Conservation (phyloP, 2,329 filamentous ascomycete genomes). For the Cladosporium sp. region DNA sequence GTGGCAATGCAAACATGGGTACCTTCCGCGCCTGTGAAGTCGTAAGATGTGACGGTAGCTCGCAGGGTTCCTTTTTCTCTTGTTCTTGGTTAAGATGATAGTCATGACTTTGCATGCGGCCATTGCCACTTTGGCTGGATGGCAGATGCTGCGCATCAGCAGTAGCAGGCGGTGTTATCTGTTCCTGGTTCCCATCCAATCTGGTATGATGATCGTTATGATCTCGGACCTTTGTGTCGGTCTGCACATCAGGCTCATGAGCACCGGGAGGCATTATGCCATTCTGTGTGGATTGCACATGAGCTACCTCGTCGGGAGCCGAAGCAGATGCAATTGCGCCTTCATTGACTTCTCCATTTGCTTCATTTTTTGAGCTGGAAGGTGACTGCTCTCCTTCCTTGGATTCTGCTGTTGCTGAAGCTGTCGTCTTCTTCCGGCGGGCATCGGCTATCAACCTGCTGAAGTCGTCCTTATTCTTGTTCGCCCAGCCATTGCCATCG, state of each 20-base stretch:
- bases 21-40: slow-evolving; percentile 30
- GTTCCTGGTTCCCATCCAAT: not conserved
- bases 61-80: slow-evolving; percentile 15
- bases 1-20: slow-evolving; percentile 42
- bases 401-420: slow-evolving; percentile 9
- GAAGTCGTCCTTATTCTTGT: slow-evolving; percentile 70
- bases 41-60: slow-evolving; percentile 23
- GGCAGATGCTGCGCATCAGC: slow-evolving; percentile 18
- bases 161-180: not conserved
- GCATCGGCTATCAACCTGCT: slow-evolving; percentile 75
- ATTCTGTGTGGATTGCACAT: not conserved
- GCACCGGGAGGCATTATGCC: not conserved
- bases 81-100: not conserved
- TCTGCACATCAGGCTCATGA: too few species aligned
- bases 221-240: not conserved
- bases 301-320: not conserved
- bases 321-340: not conserved
- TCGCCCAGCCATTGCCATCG: slow-evolving; percentile 71
- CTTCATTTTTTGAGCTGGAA: not conserved
- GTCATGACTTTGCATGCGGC: not conserved
- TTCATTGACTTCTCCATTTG: slow-evolving; percentile 12
- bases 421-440: slow-evolving; percentile 47
- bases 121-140: slow-evolving; percentile 14
- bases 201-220: not conserved
- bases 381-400: not conserved